Percentiles rank a stretch among this genome's conserved stretches.
phyloP scores from a whole-genome alignment of 108 stramenopile genomes.

The Mayamaea pseudoterrestris region DNA sequence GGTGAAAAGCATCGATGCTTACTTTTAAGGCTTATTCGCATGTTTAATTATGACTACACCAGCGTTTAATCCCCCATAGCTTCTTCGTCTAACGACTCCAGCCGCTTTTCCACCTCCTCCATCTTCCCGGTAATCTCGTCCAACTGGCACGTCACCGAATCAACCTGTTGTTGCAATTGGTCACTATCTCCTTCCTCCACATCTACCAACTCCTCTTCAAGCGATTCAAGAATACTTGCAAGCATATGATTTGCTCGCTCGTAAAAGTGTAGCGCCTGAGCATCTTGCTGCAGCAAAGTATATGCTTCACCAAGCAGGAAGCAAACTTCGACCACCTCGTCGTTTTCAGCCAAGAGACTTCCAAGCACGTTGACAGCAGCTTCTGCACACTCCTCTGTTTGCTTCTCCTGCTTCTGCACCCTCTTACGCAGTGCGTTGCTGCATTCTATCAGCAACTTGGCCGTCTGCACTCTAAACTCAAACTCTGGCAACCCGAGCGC shows the following conservation, averaged over 20 bases:
- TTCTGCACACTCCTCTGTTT: conserved; percentile 34
- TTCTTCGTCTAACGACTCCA: no score
- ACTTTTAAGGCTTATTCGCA: conserved; percentile 71
- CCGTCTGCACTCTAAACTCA: conserved; percentile 75
- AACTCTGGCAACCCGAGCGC: conserved; percentile 51
- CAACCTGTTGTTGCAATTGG: conserved; percentile 46
- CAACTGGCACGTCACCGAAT: conserved; percentile 30
- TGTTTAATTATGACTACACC: no score
- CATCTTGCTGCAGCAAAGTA: conserved; percentile 24
- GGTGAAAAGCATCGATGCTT: conserved; percentile 71
- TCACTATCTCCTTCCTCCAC: conserved; percentile 30
- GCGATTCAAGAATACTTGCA: conserved; percentile 33
- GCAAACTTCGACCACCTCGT: conserved; percentile 83
- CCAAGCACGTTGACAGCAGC: conserved; percentile 71
- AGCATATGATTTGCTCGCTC: conserved; percentile 67
- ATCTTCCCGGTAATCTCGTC: conserved; percentile 28
- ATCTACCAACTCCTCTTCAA: conserved; percentile 38
- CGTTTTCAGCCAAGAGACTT: conserved; percentile 78
- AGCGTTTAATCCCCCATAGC: no score
- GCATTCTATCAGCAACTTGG: conserved; percentile 76
- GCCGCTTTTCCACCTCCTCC: conserved; percentile 3
- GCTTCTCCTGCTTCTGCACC: conserved; percentile 6
- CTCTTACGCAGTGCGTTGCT: no score
- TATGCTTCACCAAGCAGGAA: conserved; percentile 77
- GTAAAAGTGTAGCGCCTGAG: conserved; percentile 49